Percentiles rank a stretch among this genome's conserved stretches.
These are phyloP conservation scores for Solanum chilense DNA, from an alignment of 257 asterid species.

Conservation along the genomic window DNA sequence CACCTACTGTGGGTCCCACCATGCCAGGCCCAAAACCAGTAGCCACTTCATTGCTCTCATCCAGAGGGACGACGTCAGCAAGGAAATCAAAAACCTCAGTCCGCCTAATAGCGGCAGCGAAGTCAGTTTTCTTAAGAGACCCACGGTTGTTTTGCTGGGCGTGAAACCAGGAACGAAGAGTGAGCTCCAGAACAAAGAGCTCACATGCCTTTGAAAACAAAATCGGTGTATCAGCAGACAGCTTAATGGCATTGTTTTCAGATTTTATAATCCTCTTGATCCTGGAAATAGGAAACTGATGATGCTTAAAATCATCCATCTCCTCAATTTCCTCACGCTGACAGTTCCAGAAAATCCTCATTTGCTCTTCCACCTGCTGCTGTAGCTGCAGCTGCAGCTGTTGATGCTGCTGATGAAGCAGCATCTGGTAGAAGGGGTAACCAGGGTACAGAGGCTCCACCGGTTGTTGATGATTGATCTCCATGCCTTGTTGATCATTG, in stretches of 20 bases:
- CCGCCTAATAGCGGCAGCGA: constrained; percentile 70
- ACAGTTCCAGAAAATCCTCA: constrained; percentile 60
- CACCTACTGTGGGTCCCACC: constrained; percentile 27
- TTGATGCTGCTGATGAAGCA: neutral
- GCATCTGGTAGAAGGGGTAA: neutral
- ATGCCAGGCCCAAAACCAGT: constrained; percentile 26
- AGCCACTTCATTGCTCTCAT: constrained; percentile 67
- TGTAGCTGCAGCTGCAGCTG: neutral
- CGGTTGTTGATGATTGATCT: neutral
- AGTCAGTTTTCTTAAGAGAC: constrained; percentile 69
- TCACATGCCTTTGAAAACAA: constrained; percentile 90
- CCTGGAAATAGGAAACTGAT: constrained; percentile 67
- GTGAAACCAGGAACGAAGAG: constrained; percentile 89
- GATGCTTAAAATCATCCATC: constrained; percentile 49
- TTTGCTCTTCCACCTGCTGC: constrained; percentile 34
- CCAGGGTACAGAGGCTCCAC: neutral
- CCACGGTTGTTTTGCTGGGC: constrained; percentile 88
- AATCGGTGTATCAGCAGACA: constrained; percentile 75
- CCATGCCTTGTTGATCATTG: neutral
- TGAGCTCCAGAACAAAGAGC: constrained; percentile 79
- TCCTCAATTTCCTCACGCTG: constrained; percentile 65
- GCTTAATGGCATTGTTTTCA: constrained; percentile 57
- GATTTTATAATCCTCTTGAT: constrained; percentile 91
- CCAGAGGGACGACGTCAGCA: constrained; percentile 70
- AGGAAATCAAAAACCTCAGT: constrained; percentile 71